Base-by-base conservation (phyloP, 148 eudicot genomes). In the Linanthus parryae region DNA sequence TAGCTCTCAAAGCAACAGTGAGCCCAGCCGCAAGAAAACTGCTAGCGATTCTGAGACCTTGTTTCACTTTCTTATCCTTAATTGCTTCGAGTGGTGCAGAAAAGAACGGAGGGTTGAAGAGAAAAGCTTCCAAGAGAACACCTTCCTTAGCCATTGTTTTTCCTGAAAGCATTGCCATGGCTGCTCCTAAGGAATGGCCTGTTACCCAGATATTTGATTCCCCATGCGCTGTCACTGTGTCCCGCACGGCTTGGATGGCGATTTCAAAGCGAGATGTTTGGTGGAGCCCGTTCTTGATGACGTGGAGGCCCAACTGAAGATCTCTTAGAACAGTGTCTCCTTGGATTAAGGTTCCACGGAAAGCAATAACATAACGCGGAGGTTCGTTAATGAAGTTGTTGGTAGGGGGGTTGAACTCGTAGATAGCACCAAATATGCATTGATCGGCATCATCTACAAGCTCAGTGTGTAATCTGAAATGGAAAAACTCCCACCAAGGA, bases 121-220 rank as follows among this genome's bases (percentile, higher is more conserved):
- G 76, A 52, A 76, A 84, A 3, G 89, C 58, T 16, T 87, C 87
- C 0, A 92, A 81, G 44, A 66, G 67, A 24, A 73, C 65, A 9
- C 94, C 90, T 14, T 17, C 58, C 39, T 67, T 73, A 0, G 94
- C 98, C 84, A 84, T 83, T 48, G 72, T 84, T 63, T 84, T 92
- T 1, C 98, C 98, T n/a, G 82, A 75, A 22, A 83, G 84, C 69
- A 87, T 64, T 22, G 80, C 90, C 81, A 92, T 79, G 56, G 96
- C 89, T 19, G 98, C 79, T 48, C 98, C 98, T 6, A 92, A 59
- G 24, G 98, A 92, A 54, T 82, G 92, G n/a, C 98, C 98, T 13
- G 94, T 64, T 61, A 86, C 30, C 94, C 95, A 91, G 8, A 86
- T 54, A 19, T 61, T 71, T 21, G 57, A 52, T 18, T 68, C 63